Conservation (phyloP, 305 asterid genomes). For the Andrographis paniculata region DNA sequence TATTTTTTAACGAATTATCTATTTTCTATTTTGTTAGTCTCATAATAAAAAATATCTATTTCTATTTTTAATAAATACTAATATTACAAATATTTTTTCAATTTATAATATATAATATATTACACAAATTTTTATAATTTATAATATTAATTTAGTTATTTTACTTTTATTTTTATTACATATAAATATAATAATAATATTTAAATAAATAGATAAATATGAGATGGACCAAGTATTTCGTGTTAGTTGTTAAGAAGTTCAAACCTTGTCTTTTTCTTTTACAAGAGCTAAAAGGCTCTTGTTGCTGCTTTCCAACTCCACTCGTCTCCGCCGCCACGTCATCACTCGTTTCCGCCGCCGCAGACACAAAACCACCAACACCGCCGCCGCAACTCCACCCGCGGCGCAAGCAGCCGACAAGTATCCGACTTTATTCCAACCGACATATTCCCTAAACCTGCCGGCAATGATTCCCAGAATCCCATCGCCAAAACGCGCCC, state of each 20-base stretch:
- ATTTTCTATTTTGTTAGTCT: too few relatives aligned
- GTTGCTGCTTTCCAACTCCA: conserved; percentile 22
- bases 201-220: too few relatives aligned
- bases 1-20: too few relatives aligned
- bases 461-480: conserved; percentile 20
- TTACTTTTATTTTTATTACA: too few relatives aligned
- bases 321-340: conserved; percentile 33
- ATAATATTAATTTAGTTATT: too few relatives aligned
- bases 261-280: conserved; percentile 52
- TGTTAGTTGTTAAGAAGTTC: conserved; percentile 92
- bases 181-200: too few relatives aligned
- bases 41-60: background rate
- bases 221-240: too few relatives aligned
- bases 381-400: background rate
- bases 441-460: conserved; percentile 17
- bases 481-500: conserved; percentile 19
- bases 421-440: background rate
- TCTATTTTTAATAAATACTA: background rate
- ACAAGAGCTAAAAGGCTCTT: conserved; percentile 30
- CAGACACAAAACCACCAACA: conserved; percentile 3
- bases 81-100: background rate
- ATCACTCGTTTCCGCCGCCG: conserved; percentile 27
- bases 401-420: background rate
- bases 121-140: too few relatives aligned
- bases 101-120: too few relatives aligned